phyloP scores from a whole-genome alignment of 2,329 filamentous ascomycete genomes.

The Fusarium pseudograminearum region DNA sequence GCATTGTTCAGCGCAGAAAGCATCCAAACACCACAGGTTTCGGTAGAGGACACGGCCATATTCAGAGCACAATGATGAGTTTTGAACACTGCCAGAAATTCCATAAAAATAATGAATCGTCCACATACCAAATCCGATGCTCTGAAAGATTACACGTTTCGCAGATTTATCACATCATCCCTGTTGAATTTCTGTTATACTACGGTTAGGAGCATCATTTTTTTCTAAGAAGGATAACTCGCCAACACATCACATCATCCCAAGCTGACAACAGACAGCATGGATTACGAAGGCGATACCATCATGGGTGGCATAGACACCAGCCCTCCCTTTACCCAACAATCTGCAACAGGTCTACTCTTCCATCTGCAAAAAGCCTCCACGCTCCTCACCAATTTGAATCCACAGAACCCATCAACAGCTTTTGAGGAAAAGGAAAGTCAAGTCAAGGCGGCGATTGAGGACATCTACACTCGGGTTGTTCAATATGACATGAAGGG shows the following conservation, averaged over 20 bases:
- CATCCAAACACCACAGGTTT: background rate
- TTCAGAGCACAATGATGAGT: too few relatives aligned
- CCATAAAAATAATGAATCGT: accelerated
- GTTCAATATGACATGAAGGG: too few relatives aligned
- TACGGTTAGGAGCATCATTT: too few relatives aligned
- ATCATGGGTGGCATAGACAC: background rate
- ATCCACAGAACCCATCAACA: background rate
- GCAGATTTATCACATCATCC: background rate
- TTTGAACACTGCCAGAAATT: accelerated
- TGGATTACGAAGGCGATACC: background rate
- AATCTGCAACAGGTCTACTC: background rate
- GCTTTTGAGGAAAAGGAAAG: background rate
- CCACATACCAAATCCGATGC: background rate
- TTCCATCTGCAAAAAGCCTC: background rate
- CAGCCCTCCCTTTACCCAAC: background rate
- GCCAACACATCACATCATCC: background rate
- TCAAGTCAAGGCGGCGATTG: background rate
- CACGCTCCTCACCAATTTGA: background rate
- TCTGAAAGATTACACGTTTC: background rate
- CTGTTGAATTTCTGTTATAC: too few relatives aligned
- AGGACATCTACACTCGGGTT: background rate
- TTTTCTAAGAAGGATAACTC: too few relatives aligned
- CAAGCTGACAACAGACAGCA: background rate
- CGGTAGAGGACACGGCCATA: accelerated
- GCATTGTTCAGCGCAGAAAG: background rate